phyloP scores from a whole-genome alignment of 2,329 filamentous ascomycete genomes.

The Neophaeococcomyces aloes region DNA sequence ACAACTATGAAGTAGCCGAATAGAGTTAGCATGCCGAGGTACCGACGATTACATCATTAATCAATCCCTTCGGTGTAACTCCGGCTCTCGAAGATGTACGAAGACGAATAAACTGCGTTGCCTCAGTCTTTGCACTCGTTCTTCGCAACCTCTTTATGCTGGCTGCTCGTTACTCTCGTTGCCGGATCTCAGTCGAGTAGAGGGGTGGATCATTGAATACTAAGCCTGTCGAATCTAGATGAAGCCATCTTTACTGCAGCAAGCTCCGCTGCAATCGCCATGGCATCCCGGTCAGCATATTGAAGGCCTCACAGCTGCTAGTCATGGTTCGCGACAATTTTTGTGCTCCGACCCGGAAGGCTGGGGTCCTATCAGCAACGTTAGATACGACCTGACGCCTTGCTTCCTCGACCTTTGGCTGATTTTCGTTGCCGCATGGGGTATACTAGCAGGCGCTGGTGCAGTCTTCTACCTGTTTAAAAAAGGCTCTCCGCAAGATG shows the following conservation, averaged over 20 bases:
- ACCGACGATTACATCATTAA: too few species aligned
- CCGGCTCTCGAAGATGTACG: too few species aligned
- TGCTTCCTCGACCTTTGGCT: conserved; percentile 95
- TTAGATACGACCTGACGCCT: conserved; percentile 87
- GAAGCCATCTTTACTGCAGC: conserved; percentile 5
- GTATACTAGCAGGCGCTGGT: conserved; percentile 63
- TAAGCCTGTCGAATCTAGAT: neutral
- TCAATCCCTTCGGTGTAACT: too few species aligned
- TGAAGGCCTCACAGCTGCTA: neutral
- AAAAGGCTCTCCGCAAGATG: conserved; percentile 54
- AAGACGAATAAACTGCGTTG: too few species aligned
- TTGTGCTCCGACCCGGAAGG: conserved; percentile 84
- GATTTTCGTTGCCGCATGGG: conserved; percentile 64
- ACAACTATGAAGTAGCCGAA: too few species aligned
- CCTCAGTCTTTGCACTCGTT: too few species aligned
- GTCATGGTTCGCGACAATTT: conserved; percentile 43
- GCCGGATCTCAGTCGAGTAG: too few species aligned
- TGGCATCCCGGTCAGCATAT: neutral
- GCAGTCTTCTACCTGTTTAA: conserved; percentile 71
- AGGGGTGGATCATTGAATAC: too few species aligned
- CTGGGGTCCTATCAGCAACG: conserved; percentile 84
- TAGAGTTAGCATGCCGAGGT: too few species aligned
- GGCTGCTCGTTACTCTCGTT: too few species aligned
- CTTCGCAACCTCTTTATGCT: too few species aligned
- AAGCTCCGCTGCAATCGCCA: conserved; percentile 5